Percentiles rank a stretch among this genome's conserved stretches.
These are phyloP conservation scores for Penicillium maclennaniae DNA, from an alignment of 495 filamentous ascomycete genomes.

Conservation along the genomic window DNA sequence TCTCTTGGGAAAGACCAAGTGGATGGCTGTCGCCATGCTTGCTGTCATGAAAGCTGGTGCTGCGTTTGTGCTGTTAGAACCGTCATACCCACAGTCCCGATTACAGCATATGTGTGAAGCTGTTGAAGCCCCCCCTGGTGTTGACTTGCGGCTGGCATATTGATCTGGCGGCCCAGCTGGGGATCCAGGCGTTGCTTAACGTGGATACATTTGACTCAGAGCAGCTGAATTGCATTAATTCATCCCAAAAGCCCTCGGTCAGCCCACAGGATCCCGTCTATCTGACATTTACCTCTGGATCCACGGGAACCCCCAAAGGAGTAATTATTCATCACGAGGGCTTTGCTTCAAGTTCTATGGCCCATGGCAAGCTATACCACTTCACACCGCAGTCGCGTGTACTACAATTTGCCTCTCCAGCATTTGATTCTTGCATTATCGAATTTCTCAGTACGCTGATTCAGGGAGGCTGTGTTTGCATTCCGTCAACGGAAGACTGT, in stretches of 20 bases:
- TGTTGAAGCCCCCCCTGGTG: constrained; percentile 2
- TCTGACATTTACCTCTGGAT: constrained; percentile 45
- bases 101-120: constrained; percentile 12
- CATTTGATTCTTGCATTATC: constrained; percentile 39
- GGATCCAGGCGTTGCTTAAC: not conserved
- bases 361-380: not conserved
- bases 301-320: constrained; percentile 45
- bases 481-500: constrained; percentile 17
- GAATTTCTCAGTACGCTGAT: constrained; percentile 39
- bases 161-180: not conserved
- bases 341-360: not conserved
- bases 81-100: constrained; percentile 17
- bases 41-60: constrained; percentile 34
- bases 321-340: constrained; percentile 14
- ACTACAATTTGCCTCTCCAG: constrained; percentile 42
- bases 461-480: constrained; percentile 36
- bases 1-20: constrained; percentile 21
- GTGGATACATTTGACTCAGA: not conserved
- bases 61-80: constrained; percentile 21
- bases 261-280: too few species aligned
- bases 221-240: not conserved
- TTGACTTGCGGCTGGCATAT: constrained; percentile 3
- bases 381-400: constrained; percentile 13
- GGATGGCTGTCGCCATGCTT: constrained; percentile 33
- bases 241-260: too few species aligned